Percentiles rank a stretch among this genome's conserved stretches.
These are phyloP conservation scores for Aspergillus pseudotamarii DNA, from an alignment of 2,329 filamentous ascomycete species.

Conservation along the genomic window DNA sequence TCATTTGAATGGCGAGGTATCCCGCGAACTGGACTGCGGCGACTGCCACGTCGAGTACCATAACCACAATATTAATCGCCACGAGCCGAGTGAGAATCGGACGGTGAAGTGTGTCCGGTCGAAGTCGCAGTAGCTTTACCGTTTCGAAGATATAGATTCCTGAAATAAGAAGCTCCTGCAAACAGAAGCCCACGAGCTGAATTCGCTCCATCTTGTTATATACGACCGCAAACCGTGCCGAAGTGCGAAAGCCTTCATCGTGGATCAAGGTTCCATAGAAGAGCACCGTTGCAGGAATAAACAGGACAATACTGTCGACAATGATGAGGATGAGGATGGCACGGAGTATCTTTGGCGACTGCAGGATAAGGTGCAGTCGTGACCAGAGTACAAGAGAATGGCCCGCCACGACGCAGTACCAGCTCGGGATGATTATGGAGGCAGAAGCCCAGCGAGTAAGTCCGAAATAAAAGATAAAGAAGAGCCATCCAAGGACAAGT, in stretches of 20 bases:
- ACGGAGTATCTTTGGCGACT: slow-evolving; percentile 32
- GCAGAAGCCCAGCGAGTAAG: slow-evolving; percentile 33
- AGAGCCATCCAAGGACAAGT: slow-evolving; percentile 44
- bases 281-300: slow-evolving; percentile 44
- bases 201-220: slow-evolving; percentile 52
- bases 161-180: slow-evolving; percentile 56
- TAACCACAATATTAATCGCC: slow-evolving; percentile 51
- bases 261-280: slow-evolving; percentile 35
- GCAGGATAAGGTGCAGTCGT: slow-evolving; percentile 46
- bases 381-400: slow-evolving; percentile 51
- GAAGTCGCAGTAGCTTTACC: slow-evolving; percentile 44
- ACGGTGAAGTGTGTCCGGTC: slow-evolving; percentile 21
- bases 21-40: slow-evolving; percentile 44
- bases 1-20: slow-evolving; percentile 43
- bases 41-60: slow-evolving; percentile 49
- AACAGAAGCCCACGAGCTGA: slow-evolving; percentile 55
- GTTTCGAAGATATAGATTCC: slow-evolving; percentile 54
- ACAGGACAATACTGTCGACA: slow-evolving; percentile 39
- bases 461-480: slow-evolving; percentile 41
- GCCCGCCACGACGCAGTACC: slow-evolving; percentile 46
- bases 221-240: slow-evolving; percentile 11
- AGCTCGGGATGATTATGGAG: slow-evolving; percentile 40
- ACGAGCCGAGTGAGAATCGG: slow-evolving; percentile 50
- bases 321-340: slow-evolving; percentile 46
- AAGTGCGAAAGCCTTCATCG: not conserved